These are phyloP conservation scores for Boletus vermiculosoides DNA, from an alignment of 768 basidiomycete species.

Conservation along the genomic window DNA sequence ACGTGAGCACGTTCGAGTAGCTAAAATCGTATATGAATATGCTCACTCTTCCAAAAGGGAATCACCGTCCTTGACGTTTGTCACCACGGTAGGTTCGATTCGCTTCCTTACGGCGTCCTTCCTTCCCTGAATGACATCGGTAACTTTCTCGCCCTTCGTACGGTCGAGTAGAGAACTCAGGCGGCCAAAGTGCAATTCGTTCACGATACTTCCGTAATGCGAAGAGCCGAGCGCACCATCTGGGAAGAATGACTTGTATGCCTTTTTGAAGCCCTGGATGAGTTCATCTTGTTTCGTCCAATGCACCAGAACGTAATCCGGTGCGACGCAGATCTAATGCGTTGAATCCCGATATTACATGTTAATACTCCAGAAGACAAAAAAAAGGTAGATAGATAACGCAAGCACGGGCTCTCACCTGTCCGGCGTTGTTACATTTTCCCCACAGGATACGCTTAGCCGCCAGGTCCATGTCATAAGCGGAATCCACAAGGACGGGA, in stretches of 20 bases:
- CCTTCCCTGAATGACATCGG: constrained; percentile 45
- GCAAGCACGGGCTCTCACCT: constrained; percentile 35
- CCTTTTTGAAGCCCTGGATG: constrained; percentile 42
- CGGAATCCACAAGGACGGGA: constrained; percentile 45
- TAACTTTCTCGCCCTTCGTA: constrained; percentile 56
- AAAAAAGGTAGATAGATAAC: not conserved
- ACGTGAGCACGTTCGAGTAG: not conserved
- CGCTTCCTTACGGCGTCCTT: constrained; percentile 38
- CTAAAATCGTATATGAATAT: not conserved
- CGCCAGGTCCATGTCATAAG: constrained; percentile 45
- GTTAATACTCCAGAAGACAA: not conserved
- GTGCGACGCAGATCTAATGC: constrained; percentile 39
- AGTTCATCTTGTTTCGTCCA: constrained; percentile 46
- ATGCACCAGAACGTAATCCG: constrained; percentile 47
- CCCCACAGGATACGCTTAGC: constrained; percentile 69
- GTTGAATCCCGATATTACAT: not conserved
- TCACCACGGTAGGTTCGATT: constrained; percentile 62
- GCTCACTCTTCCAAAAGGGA: constrained; percentile 58
- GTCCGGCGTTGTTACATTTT: constrained; percentile 64
- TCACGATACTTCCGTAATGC: constrained; percentile 52
- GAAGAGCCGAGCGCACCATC: constrained; percentile 45
- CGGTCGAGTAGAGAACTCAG: constrained; percentile 48
- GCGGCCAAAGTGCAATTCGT: constrained; percentile 51
- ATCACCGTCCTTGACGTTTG: constrained; percentile 53
- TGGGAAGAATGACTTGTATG: constrained; percentile 51